phyloP scores from a whole-genome alignment of 768 basidiomycete genomes.

The Krasilnikovozyma curviuscula region DNA sequence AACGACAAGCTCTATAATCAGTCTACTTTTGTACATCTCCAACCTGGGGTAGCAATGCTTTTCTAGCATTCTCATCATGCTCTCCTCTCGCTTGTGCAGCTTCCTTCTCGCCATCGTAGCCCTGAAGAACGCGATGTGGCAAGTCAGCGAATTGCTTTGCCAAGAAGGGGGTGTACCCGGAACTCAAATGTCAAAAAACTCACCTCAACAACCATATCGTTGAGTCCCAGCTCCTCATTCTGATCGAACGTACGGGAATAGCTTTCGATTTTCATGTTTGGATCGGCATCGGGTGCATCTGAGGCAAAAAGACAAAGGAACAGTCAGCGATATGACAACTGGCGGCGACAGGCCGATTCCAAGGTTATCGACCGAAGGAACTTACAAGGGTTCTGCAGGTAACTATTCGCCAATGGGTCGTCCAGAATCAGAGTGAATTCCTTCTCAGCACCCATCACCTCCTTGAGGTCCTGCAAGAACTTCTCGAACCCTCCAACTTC shows the following conservation, averaged over 20 bases:
- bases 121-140: not conserved
- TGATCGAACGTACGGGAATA: constrained; percentile 78
- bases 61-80: too few relatives aligned
- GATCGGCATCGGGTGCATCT: constrained; percentile 84
- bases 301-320: not conserved
- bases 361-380: too few relatives aligned
- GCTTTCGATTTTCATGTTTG: constrained; percentile 62
- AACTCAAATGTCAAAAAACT: not conserved
- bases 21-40: too few relatives aligned
- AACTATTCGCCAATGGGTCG: constrained; percentile 86
- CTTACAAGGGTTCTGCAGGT: constrained; percentile 67
- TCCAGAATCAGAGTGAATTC: constrained; percentile 87
- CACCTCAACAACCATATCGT: constrained; percentile 27
- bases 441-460: constrained; percentile 43
- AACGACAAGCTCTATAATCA: too few relatives aligned
- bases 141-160: not conserved
- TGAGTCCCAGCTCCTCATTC: constrained; percentile 80
- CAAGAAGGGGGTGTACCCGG: not conserved
- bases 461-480: constrained; percentile 42
- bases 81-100: constrained; percentile 10
- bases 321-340: too few relatives aligned
- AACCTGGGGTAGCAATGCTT: too few relatives aligned
- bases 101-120: constrained; percentile 12
- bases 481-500: constrained; percentile 46
- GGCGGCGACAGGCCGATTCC: too few relatives aligned